phyloP scores from a whole-genome alignment of 148 eudicot genomes.

The Heliosperma pusillum region DNA sequence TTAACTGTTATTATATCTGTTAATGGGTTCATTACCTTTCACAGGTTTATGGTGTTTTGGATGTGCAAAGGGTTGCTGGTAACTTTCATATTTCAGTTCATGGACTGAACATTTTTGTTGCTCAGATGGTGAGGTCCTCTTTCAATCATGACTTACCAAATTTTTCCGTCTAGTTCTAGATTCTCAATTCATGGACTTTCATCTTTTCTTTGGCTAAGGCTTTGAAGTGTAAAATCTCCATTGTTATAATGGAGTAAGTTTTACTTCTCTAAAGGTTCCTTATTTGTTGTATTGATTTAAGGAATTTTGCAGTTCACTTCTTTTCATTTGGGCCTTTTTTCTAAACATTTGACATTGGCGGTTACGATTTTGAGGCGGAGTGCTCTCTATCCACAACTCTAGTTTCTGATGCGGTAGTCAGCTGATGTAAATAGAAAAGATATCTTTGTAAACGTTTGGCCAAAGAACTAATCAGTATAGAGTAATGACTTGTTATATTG shows the following conservation, averaged over 20 bases:
- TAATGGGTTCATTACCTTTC: slow-evolving; percentile 22
- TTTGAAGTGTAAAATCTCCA: neutral
- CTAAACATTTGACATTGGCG: neutral
- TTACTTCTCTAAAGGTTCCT: neutral
- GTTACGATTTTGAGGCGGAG: neutral
- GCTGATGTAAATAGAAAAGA: slow-evolving; percentile 4
- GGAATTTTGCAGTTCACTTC: neutral
- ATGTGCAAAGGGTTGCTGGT: slow-evolving; percentile 99
- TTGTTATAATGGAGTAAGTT: neutral
- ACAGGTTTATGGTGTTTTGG: slow-evolving; percentile 90
- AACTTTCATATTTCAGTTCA: slow-evolving; percentile 98
- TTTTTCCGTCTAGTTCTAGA: neutral
- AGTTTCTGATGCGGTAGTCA: neutral
- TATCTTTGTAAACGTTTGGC: neutral
- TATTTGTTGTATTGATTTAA: neutral
- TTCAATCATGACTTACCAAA: neutral
- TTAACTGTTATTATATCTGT: neutral
- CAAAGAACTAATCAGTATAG: slow-evolving; percentile 3
- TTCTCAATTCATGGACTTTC: too few species aligned
- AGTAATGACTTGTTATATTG: neutral
- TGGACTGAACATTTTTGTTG: slow-evolving; percentile 92
- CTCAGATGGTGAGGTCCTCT: slow-evolving; percentile 76
- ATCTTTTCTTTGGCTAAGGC: neutral
- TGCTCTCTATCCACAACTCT: neutral
- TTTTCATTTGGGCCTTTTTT: neutral